These are phyloP conservation scores for Pluteus cervinus DNA, from an alignment of 768 basidiomycete species.

Conservation along the genomic window DNA sequence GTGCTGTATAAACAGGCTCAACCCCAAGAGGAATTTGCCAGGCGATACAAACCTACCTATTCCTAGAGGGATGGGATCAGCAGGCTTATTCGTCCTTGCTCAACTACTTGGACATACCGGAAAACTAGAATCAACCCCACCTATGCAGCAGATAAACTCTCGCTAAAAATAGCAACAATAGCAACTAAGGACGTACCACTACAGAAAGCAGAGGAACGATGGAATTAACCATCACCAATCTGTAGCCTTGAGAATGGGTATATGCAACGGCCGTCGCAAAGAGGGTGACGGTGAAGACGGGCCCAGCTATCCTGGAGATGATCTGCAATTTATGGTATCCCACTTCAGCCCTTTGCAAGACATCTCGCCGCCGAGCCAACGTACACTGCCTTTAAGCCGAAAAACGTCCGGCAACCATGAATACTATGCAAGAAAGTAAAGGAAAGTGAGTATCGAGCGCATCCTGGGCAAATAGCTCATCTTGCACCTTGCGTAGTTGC, in stretches of 20 bases:
- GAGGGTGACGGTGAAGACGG: conserved; percentile 77
- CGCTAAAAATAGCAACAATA: conserved; percentile 2
- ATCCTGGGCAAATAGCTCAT: neutral
- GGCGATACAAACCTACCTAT: conserved; percentile 37
- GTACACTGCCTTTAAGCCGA: conserved; percentile 75
- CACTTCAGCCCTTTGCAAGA: conserved; percentile 7
- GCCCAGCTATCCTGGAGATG: conserved; percentile 66
- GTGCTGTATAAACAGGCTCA: conserved; percentile 37
- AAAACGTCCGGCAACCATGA: conserved; percentile 90
- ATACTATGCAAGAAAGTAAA: conserved; percentile 46
- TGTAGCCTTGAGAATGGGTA: conserved; percentile 49
- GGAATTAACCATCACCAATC: conserved; percentile 68
- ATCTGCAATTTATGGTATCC: conserved; percentile 49
- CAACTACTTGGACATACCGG: too few species aligned
- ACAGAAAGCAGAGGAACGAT: conserved; percentile 86
- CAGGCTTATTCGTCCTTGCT: neutral
- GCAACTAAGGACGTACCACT: conserved; percentile 52
- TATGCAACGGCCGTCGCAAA: conserved; percentile 63
- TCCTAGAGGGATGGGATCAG: conserved; percentile 33
- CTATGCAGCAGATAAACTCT: conserved; percentile 27
- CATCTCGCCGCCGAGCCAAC: conserved; percentile 17
- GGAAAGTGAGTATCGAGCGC: conserved; percentile 1
- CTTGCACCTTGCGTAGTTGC: conserved; percentile 43
- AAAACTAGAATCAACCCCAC: conserved; percentile 89
- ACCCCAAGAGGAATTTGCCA: neutral